Evolutionary conservation across 208 protist genomes (phyloP).

Genomic region (Jaenimonas drosophilae): DNA sequence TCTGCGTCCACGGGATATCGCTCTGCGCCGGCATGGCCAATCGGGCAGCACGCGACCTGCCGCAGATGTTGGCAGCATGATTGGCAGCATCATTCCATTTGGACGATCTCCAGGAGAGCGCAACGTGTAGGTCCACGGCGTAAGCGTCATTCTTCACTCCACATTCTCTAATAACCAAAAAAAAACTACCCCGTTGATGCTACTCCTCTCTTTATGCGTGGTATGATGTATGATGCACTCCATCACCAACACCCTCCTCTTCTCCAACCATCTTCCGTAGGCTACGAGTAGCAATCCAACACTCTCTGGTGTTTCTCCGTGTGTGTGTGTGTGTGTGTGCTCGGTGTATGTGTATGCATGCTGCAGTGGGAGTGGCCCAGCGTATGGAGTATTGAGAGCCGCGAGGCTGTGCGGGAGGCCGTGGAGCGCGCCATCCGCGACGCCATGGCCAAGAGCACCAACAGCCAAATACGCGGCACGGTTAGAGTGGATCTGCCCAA

Average conservation of each 20-base stretch:
- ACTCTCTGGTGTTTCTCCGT: too few species aligned
- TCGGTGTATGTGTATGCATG: too few species aligned
- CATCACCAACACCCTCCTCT: too few species aligned
- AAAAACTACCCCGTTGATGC: too few species aligned
- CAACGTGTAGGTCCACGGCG: constrained; percentile 40
- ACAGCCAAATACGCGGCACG: constrained; percentile 60
- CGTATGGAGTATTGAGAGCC: constrained; percentile 46
- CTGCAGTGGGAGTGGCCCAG: constrained; percentile 82
- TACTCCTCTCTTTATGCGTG: too few species aligned
- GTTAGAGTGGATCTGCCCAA: constrained; percentile 65
- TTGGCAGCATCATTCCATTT: constrained; percentile 72
- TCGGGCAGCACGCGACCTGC: constrained; percentile 21
- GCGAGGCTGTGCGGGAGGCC: constrained; percentile 52
- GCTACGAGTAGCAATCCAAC: too few species aligned
- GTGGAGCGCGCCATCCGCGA: constrained; percentile 62
- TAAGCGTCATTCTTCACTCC: too few species aligned
- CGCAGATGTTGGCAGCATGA: constrained; percentile 59
- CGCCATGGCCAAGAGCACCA: constrained; percentile 53
- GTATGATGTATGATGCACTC: too few species aligned
- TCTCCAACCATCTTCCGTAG: too few species aligned
- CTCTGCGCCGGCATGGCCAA: constrained; percentile 72
- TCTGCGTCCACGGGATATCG: constrained; percentile 58
- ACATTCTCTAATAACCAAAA: too few species aligned
- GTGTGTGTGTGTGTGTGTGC: too few species aligned
- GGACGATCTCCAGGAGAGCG: constrained; percentile 63